Percentiles rank a stretch among this genome's conserved stretches.
Conservation (phyloP, 2,329 filamentous ascomycete genomes). For the Setomelanomma holmii region DNA sequence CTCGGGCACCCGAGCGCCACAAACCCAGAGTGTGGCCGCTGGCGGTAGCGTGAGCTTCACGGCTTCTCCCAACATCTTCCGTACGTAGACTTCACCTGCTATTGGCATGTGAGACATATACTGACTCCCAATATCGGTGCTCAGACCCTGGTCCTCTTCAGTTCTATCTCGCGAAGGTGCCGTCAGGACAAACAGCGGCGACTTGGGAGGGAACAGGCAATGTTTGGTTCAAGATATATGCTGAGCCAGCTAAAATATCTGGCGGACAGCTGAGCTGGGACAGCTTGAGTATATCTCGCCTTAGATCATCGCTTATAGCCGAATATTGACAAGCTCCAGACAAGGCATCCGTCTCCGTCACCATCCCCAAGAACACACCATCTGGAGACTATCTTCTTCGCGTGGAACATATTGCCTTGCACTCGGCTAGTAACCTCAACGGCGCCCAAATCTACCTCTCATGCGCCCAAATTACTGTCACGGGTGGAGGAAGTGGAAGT, state of each 20-base stretch:
- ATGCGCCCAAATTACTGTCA: constrained; percentile 56
- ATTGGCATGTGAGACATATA: too few species aligned
- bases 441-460: constrained; percentile 56
- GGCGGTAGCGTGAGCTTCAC: constrained; percentile 44
- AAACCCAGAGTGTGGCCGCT: constrained; percentile 33
- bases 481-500: constrained; percentile 45
- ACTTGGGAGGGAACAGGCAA: constrained; percentile 42
- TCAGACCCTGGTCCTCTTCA: constrained; percentile 46
- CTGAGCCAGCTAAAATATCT: constrained; percentile 26
- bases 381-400: constrained; percentile 55
- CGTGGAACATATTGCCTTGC: constrained; percentile 56
- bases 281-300: constrained; percentile 22
- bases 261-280: constrained; percentile 36
- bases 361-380: constrained; percentile 50
- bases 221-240: constrained; percentile 49
- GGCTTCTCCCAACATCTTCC: constrained; percentile 38
- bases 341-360: constrained; percentile 36
- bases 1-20: constrained; percentile 18
- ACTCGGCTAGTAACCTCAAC: constrained; percentile 41
- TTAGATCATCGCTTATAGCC: neutral
- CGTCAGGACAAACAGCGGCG: constrained; percentile 32
- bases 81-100: too few species aligned
- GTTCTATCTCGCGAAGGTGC: constrained; percentile 50
- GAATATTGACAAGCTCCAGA: constrained; percentile 5
- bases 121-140: too few species aligned